Percentiles rank a stretch among this genome's conserved stretches.
Evolutionary conservation across 805 yeast species (phyloP).

Genomic region (Candida parachauliodes): DNA sequence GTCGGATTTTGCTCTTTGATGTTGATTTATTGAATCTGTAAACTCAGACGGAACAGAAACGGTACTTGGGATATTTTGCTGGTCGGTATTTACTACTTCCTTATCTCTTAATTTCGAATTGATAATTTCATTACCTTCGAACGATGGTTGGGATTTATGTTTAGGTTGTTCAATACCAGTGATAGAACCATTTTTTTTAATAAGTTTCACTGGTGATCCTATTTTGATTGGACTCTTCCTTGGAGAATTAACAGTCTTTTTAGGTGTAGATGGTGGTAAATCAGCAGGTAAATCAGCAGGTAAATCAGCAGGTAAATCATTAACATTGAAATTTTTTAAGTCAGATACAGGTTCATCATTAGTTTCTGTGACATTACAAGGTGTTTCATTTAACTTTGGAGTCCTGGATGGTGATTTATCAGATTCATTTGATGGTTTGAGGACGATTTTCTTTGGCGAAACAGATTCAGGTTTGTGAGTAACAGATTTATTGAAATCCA

Average conservation of each 20-base stretch:
- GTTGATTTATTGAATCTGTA: constrained; percentile 6
- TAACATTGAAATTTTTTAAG: too few relatives aligned
- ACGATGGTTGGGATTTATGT: neutral
- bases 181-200: constrained; percentile 26
- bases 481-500: too few relatives aligned
- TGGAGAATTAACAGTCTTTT: constrained; percentile 1
- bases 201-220: constrained; percentile 35
- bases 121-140: constrained; percentile 18
- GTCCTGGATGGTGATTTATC: neutral
- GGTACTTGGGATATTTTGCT: constrained; percentile 24
- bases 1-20: neutral
- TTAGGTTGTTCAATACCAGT: constrained; percentile 14
- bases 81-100: constrained; percentile 6
- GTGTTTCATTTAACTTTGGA: neutral
- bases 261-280: neutral
- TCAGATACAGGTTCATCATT: too few relatives aligned
- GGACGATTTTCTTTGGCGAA: too few relatives aligned
- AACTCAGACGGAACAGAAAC: constrained; percentile 30
- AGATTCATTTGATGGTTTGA: constrained; percentile 33
- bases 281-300: neutral
- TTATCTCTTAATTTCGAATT: constrained; percentile 21
- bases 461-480: too few relatives aligned
- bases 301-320: too few relatives aligned
- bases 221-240: constrained; percentile 31
- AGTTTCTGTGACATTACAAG: neutral